Evolutionary conservation across 139 green algal genomes (phyloP).

Genomic region (Chlamydomonas incerta): DNA sequence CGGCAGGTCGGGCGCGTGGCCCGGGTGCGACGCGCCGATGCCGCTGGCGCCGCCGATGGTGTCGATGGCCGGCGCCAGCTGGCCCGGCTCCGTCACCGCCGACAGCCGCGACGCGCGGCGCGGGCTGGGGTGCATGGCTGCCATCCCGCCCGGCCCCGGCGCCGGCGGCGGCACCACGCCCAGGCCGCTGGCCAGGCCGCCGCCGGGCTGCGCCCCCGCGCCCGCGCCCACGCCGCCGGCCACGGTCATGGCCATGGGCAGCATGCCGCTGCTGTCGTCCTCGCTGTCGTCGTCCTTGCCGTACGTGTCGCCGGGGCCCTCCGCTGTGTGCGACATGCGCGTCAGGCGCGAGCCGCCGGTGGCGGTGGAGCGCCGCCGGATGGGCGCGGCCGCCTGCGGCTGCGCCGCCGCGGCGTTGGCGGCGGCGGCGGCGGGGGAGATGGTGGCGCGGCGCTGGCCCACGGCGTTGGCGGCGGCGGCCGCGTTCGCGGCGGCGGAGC

Average conservation of each 20-base stretch:
- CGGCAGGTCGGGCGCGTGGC: background rate
- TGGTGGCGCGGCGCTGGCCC: background rate
- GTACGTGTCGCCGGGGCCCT: background rate
- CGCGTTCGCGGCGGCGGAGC: background rate
- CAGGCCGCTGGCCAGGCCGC: background rate
- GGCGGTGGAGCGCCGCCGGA: conserved; percentile 33
- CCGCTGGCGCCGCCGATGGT: background rate
- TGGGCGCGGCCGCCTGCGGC: background rate
- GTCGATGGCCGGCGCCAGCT: background rate
- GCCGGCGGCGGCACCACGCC: background rate
- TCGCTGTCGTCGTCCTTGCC: conserved; percentile 18
- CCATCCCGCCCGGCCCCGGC: background rate
- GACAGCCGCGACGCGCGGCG: conserved; percentile 16
- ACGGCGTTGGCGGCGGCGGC: background rate
- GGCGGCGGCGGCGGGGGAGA: background rate
- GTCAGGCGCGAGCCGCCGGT: conserved; percentile 25
- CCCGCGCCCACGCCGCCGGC: too few species aligned
- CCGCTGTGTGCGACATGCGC: conserved; percentile 26
- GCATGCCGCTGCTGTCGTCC: background rate
- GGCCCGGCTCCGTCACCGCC: conserved; percentile 17
- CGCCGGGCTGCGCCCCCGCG: background rate
- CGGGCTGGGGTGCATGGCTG: conserved; percentile 14
- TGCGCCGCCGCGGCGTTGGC: background rate
- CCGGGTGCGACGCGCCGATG: too few species aligned
- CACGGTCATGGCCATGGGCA: background rate